phyloP scores from a whole-genome alignment of 2,329 filamentous ascomycete genomes.

The Fusarium sambucinum region DNA sequence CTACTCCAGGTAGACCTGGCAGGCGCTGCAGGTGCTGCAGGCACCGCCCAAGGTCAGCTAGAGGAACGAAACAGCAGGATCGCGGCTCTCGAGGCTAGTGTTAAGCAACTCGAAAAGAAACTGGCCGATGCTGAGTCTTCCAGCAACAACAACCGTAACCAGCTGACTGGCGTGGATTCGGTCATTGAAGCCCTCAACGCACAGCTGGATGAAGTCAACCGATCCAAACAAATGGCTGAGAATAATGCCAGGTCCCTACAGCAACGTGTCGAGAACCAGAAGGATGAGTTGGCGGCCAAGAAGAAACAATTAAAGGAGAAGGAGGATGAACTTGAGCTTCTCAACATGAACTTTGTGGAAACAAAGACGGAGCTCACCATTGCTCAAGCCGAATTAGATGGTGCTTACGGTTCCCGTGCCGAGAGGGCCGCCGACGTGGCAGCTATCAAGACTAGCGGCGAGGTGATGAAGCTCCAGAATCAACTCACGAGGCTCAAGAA shows the following conservation, averaged over 20 bases:
- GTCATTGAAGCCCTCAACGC: slow-evolving; percentile 47
- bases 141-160: slow-evolving; percentile 53
- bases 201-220: slow-evolving; percentile 49
- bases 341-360: slow-evolving; percentile 66
- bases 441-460: slow-evolving; percentile 62
- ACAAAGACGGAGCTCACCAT: slow-evolving; percentile 72
- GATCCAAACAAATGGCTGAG: slow-evolving; percentile 47
- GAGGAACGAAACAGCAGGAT: slow-evolving; percentile 59
- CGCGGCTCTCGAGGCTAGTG: slow-evolving; percentile 55
- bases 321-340: slow-evolving; percentile 63
- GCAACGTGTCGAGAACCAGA: slow-evolving; percentile 39
- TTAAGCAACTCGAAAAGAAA: slow-evolving; percentile 45
- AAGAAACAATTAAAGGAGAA: slow-evolving; percentile 61
- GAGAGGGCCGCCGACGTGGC: slow-evolving; percentile 70
- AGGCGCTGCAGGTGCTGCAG: slow-evolving; percentile 36
- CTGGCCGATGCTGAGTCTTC: slow-evolving; percentile 54
- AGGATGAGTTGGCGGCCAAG: slow-evolving; percentile 48
- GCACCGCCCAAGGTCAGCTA: slow-evolving; percentile 37
- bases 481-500: slow-evolving; percentile 64
- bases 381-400: slow-evolving; percentile 71
- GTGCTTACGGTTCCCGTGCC: slow-evolving; percentile 69
- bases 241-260: slow-evolving; percentile 47
- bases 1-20: slow-evolving; percentile 39
- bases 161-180: slow-evolving; percentile 50
- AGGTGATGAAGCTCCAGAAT: slow-evolving; percentile 59